Evolutionary conservation across 108 stramenopile genomes (phyloP).

Genomic region (Schizochytrium sp.): DNA sequence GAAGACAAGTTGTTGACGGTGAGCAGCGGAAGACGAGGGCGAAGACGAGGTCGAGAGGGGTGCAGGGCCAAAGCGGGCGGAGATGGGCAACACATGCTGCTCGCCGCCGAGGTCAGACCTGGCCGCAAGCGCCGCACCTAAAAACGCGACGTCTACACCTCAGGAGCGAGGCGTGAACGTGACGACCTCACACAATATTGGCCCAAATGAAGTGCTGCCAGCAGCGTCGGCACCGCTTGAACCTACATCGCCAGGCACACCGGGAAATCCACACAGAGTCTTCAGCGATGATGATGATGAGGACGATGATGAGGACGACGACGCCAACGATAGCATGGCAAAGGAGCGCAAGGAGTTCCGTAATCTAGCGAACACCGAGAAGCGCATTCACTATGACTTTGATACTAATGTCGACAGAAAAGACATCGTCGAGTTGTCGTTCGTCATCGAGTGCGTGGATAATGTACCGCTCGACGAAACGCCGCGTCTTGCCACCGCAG

Average conservation of each 20-base stretch:
- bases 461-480: background rate
- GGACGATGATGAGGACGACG: background rate
- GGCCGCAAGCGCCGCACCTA: too few relatives aligned
- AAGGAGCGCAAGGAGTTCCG: constrained; percentile 30
- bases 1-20: too few relatives aligned
- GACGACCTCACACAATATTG: too few relatives aligned
- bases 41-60: too few relatives aligned
- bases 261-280: background rate
- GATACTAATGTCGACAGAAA: constrained; percentile 26
- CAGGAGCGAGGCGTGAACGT: too few relatives aligned
- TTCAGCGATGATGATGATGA: constrained; percentile 15
- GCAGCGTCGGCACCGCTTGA: background rate
- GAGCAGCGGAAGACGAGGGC: too few relatives aligned
- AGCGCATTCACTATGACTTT: background rate
- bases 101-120: too few relatives aligned
- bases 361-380: background rate
- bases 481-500: background rate
- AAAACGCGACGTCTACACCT: too few relatives aligned
- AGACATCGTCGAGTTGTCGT: background rate
- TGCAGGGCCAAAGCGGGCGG: too few relatives aligned
- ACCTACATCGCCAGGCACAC: background rate
- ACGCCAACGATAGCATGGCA: background rate
- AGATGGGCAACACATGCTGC: too few relatives aligned
- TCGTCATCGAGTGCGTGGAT: background rate
- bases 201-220: too few relatives aligned